Evolutionary conservation across 305 asterid genomes (phyloP), one percentile per base, ranked within the genome.

Genomic region (Fraxinus sp.): DNA sequence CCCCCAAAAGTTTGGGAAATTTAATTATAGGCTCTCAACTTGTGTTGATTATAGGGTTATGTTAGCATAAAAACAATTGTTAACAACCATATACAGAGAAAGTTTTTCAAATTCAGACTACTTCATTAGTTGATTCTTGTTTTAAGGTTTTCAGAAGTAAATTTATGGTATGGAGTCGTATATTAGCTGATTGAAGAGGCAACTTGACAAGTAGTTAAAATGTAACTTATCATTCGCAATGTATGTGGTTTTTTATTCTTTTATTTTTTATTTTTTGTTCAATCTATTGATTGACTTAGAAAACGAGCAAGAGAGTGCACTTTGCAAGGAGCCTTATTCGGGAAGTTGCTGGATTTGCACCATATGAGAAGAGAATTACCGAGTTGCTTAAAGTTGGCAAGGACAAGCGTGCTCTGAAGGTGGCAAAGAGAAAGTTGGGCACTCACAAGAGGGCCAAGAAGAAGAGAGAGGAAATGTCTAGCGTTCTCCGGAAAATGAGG

Each of bases 321-420:
- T 92, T 94, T 7, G 96, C 79, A 1, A 89, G 97, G 87, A 88
- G 83, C 87, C 94, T 92, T 1, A 94, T 94, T 81, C 85, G 98
- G 80, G 98, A 94, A 86, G 98, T 94, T 72, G 97, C 98, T 73
- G 97, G 97, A 6, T 90, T 94, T 88, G 97, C 98, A 1, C 98
- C 98, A 5, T 94, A 94, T 26, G 98, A 94, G 90, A 94, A 94
- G 89, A 89, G 98, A 78, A 91, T 94, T 81, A 94, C 95, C 26
- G 98, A 94, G 57, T 97, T 94, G 87, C 97, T 94, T 16, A 94
- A 92, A 74, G 98, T 94, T 64, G 97, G 97, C 0, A 94, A 94
- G 83, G 98, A 94, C 87, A 92, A 94, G 91, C 94, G 98, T 71
- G 98, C 98, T 22, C 70, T 94, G 79, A 93, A 90, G 91, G 98